phyloP scores from a whole-genome alignment of 495 filamentous ascomycete species.

The Annulohypoxylon stygium region DNA sequence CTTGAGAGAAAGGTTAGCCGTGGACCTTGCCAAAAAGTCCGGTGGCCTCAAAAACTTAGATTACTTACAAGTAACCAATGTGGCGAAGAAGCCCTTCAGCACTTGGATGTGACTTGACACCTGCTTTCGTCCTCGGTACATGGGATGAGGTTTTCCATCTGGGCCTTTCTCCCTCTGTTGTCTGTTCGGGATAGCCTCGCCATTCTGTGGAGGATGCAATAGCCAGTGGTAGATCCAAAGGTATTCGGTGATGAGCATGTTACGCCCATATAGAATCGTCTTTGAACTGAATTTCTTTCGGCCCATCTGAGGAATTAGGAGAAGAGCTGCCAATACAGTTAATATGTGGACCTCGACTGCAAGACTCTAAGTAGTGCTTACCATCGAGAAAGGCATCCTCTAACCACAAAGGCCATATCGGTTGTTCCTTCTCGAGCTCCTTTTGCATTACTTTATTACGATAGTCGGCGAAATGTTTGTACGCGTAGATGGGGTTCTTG shows the following conservation, averaged over 20 bases:
- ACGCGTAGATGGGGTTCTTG: slow-evolving; percentile 65
- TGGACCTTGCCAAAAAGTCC: not conserved
- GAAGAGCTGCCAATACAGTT: slow-evolving; percentile 71
- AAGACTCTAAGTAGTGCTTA: slow-evolving; percentile 57
- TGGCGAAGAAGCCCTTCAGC: slow-evolving; percentile 82
- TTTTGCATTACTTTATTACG: slow-evolving; percentile 74
- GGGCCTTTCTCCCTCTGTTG: slow-evolving; percentile 66
- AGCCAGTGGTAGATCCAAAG: slow-evolving; percentile 70
- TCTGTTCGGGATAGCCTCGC: slow-evolving; percentile 67
- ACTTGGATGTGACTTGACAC: slow-evolving; percentile 98
- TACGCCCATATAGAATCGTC: slow-evolving; percentile 83
- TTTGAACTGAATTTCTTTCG: slow-evolving; percentile 79
- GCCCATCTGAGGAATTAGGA: slow-evolving; percentile 85
- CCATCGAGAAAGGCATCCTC: slow-evolving; percentile 93
- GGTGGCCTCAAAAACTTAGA: not conserved
- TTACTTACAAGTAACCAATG: slow-evolving; percentile 51
- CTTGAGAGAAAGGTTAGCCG: slow-evolving; percentile 43
- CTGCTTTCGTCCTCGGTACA: slow-evolving; percentile 75
- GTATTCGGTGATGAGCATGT: slow-evolving; percentile 89
- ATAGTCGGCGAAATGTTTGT: slow-evolving; percentile 74
- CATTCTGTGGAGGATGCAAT: slow-evolving; percentile 51
- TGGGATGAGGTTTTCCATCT: slow-evolving; percentile 47
- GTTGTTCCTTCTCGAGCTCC: slow-evolving; percentile 59
- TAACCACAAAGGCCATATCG: slow-evolving; percentile 83
- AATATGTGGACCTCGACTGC: not conserved